Evolutionary conservation across 257 asterid species (phyloP), one percentile per base, ranked within the genome.

Genomic region (Solanum ossicruentum): DNA sequence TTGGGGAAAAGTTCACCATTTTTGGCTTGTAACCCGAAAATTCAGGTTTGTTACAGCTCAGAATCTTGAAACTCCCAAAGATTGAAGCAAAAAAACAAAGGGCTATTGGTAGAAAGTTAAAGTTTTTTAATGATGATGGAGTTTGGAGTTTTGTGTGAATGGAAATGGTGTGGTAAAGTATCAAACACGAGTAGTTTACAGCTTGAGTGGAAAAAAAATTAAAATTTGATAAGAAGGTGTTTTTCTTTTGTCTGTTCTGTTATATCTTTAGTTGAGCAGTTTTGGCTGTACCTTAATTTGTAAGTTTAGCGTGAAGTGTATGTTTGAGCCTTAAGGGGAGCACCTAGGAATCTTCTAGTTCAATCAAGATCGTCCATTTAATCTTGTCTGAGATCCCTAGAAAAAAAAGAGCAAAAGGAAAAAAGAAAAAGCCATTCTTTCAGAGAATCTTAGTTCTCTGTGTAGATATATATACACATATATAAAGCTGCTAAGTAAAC

Each of bases 191-290:
- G 80, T 82, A 65, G 65, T 84, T 87, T 66, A 86, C 80, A 87
- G 82, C 85, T 88, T 67, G 43, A 26, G 63, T 61, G 67, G 70
- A 58, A 57, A 66, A 16, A 55, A 39, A 54, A 66, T 15, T 85
- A 55, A 39, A 54, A 66, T 15, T 85, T 85, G 15, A 18, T 66
- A 20, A 63, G 60, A 85, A 66, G n/a, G 84, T 84, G 13, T 84
- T 72, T 84, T 84, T 52, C 86, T 89, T 93, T 90, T 93, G 91
- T 28, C 66, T 58, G 10, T 93, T 20, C 88, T 85, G 82, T 88
- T 91, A 80, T 89, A 86, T 90, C 92, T 94, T 92, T 87, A 43
- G 92, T 94, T 93, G 87, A 91, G 92, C 91, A 89, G 86, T 88
- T 94, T 92, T 92, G 96, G 93, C 93, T 87, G 81, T 88, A 88